Conservation (phyloP, 495 filamentous ascomycete genomes). For the Niebla homalea region DNA sequence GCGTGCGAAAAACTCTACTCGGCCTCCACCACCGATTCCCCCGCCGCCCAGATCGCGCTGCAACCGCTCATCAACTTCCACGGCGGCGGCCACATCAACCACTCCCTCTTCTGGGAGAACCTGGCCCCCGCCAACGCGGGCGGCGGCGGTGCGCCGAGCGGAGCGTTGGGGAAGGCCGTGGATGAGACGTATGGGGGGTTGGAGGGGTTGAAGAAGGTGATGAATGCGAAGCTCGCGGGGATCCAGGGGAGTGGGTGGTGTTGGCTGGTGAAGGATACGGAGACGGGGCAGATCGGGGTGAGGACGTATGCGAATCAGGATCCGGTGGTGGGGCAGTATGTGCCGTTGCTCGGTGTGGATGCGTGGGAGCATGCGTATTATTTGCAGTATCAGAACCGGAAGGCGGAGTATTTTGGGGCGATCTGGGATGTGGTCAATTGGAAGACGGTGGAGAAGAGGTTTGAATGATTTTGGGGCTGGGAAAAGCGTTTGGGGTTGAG, state of each 20-base stretch:
- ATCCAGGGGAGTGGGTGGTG: slow-evolving; percentile 95
- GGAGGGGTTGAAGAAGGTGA: slow-evolving; percentile 59
- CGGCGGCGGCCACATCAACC: slow-evolving; percentile 88
- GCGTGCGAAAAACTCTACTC: slow-evolving; percentile 44
- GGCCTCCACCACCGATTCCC: slow-evolving; percentile 39
- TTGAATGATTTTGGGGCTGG: slow-evolving; percentile 22
- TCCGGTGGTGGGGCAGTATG: slow-evolving; percentile 75
- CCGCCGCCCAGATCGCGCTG: slow-evolving; percentile 57
- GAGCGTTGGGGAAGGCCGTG: slow-evolving; percentile 55
- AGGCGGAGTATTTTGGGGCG: slow-evolving; percentile 93
- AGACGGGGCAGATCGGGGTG: slow-evolving; percentile 59
- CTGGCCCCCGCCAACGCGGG: slow-evolving; percentile 56
- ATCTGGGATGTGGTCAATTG: slow-evolving; percentile 99
- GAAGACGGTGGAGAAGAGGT: slow-evolving; percentile 84
- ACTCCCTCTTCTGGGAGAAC: slow-evolving; percentile 90
- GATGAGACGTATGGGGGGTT: slow-evolving; percentile 62
- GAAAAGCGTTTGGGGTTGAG: neutral
- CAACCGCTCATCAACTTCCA: slow-evolving; percentile 92
- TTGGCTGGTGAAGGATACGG: slow-evolving; percentile 80
- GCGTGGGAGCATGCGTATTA: slow-evolving; percentile 92
- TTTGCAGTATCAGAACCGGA: slow-evolving; percentile 96
- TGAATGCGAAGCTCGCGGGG: slow-evolving; percentile 65
- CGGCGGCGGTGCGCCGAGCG: slow-evolving; percentile 65
- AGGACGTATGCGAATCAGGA: slow-evolving; percentile 87
- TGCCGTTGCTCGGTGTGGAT: slow-evolving; percentile 83